These are phyloP conservation scores for Miscanthus lutarioriparius DNA, from an alignment of 176 grass and related monocot species.

Conservation along the genomic window DNA sequence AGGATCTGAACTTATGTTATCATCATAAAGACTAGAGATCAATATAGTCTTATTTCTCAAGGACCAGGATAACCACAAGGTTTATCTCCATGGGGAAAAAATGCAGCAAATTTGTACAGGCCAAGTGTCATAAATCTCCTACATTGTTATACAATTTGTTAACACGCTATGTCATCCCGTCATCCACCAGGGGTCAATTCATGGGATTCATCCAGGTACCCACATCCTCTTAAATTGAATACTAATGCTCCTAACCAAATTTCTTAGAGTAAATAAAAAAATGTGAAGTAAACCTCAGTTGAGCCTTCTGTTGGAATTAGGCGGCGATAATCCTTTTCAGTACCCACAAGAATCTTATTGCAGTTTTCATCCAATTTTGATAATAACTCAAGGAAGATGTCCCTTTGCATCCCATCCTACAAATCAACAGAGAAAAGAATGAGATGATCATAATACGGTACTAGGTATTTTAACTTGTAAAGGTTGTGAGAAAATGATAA, in stretches of 20 bases:
- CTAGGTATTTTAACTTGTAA: slow-evolving; percentile 31
- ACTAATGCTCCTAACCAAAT: neutral
- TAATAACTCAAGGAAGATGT: slow-evolving; percentile 83
- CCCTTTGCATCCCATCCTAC: slow-evolving; percentile 90
- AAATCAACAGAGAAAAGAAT: slow-evolving; percentile 24
- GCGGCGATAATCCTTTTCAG: slow-evolving; percentile 86
- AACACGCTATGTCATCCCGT: neutral
- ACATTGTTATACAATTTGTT: neutral
- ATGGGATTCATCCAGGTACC: neutral
- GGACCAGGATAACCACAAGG: neutral
- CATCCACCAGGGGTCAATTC: neutral
- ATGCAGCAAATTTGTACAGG: neutral
- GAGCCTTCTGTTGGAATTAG: slow-evolving; percentile 61
- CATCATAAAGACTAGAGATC: neutral
- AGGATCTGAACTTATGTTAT: neutral
- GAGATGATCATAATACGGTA: slow-evolving; percentile 33
- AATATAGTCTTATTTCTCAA: neutral
- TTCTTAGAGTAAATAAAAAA: neutral
- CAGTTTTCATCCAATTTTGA: slow-evolving; percentile 77
- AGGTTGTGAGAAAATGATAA: neutral
- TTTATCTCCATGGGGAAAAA: neutral
- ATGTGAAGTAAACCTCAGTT: slow-evolving; percentile 50
- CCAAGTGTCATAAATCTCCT: neutral
- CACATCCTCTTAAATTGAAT: neutral
- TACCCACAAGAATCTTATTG: slow-evolving; percentile 69